A percentile compares a stretch with the other conserved stretches of the same genome.
These are phyloP conservation scores for Selaginella moellendorffii DNA, from an alignment of 75 land plant species.

Conservation along the genomic window DNA sequence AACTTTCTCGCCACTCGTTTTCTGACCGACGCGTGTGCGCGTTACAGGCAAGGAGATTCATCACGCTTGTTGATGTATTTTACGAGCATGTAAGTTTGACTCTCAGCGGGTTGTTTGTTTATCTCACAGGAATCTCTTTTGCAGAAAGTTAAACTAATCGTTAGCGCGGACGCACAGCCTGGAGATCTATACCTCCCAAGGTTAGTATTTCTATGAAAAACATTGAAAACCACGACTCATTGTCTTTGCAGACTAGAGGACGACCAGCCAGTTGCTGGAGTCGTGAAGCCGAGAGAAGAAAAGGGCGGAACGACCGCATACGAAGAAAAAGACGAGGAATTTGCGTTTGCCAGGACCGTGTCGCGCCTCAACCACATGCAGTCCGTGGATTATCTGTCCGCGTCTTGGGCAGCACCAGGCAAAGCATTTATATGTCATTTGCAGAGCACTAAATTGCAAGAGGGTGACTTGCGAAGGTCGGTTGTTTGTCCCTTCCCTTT, in stretches of 20 bases:
- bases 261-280: not conserved
- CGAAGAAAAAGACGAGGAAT: slow-evolving; percentile 31
- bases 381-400: slow-evolving; percentile 24
- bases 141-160: slow-evolving; percentile 26
- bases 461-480: slow-evolving; percentile 26
- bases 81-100: slow-evolving; percentile 29
- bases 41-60: slow-evolving; percentile 32
- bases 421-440: slow-evolving; percentile 25
- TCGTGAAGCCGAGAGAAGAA: not conserved
- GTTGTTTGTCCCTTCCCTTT: too few relatives aligned
- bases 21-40: too few relatives aligned
- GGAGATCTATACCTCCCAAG: slow-evolving; percentile 21
- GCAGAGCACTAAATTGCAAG: slow-evolving; percentile 17
- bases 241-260: slow-evolving; percentile 21
- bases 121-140: too few relatives aligned
- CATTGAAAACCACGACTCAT: not conserved
- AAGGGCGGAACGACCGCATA: not conserved
- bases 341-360: slow-evolving; percentile 29
- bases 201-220: slow-evolving; percentile 1
- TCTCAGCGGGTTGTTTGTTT: too few relatives aligned
- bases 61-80: slow-evolving; percentile 28
- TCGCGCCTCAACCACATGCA: slow-evolving; percentile 31
- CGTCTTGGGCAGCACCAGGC: slow-evolving; percentile 27
- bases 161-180: slow-evolving; percentile 26
- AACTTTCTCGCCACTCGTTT: too few relatives aligned